Conservation (phyloP, 2,329 filamentous ascomycete genomes). For the Aureobasidium lini region DNA sequence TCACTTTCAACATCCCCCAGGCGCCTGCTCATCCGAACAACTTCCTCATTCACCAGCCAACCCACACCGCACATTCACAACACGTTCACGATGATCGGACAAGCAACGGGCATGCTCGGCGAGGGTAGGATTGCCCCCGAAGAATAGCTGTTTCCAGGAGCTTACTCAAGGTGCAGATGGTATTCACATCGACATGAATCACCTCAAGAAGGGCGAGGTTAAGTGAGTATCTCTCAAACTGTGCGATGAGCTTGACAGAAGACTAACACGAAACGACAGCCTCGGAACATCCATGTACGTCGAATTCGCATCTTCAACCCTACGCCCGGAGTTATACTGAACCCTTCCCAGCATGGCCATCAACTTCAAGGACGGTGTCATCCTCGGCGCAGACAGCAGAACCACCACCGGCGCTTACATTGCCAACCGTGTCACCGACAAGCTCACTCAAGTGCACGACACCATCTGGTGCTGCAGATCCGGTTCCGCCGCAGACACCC, state of each 20-base stretch:
- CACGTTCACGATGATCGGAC: constrained; percentile 25
- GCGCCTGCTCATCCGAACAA: neutral
- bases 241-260: neutral
- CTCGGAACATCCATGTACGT: constrained; percentile 94
- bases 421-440: constrained; percentile 97
- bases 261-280: constrained; percentile 42
- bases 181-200: constrained; percentile 98
- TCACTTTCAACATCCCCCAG: constrained; percentile 3
- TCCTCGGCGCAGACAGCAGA: constrained; percentile 93
- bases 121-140: constrained; percentile 26
- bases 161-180: constrained; percentile 61
- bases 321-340: constrained; percentile 21
- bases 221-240: constrained; percentile 59
- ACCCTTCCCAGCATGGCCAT: constrained; percentile 73
- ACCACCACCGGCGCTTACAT: constrained; percentile 98
- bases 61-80: neutral
- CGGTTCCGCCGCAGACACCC: constrained; percentile 93
- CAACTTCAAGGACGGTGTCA: constrained; percentile 97
- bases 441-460: constrained; percentile 95
- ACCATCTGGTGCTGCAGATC: constrained; percentile 99
- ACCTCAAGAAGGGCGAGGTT: constrained; percentile 96
- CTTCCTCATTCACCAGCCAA: neutral
- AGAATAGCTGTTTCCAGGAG: constrained; percentile 12
- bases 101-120: constrained; percentile 34
- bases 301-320: constrained; percentile 11